Conservation (phyloP, 192 early-diverging fungal species). For the Gamsiella multidivaricata region DNA sequence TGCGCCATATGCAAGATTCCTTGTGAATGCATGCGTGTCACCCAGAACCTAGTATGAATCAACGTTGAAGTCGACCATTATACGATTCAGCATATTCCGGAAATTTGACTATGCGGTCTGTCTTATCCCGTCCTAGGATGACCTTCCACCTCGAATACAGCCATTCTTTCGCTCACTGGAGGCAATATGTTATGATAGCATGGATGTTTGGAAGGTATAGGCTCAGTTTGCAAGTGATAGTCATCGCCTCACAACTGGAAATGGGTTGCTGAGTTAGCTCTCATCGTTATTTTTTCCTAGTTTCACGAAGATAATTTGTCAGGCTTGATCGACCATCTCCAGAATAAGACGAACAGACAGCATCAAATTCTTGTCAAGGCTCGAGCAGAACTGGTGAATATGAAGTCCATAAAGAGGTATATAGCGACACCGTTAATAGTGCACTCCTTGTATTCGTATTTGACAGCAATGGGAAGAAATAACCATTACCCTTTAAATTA, state of each 20-base stretch:
- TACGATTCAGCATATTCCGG: too few relatives aligned
- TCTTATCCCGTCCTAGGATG: not conserved
- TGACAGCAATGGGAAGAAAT: too few relatives aligned
- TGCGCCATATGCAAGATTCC: constrained; percentile 33
- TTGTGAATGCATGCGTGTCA: constrained; percentile 25
- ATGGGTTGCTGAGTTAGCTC: not conserved
- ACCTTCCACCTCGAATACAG: constrained; percentile 22
- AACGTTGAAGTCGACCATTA: too few relatives aligned
- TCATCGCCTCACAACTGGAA: too few relatives aligned
- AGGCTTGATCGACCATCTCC: constrained; percentile 15
- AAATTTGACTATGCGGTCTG: not conserved
- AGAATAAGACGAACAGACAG: constrained; percentile 26
- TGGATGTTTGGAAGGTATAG: constrained; percentile 46
- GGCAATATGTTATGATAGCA: constrained; percentile 1
- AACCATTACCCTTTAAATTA: too few relatives aligned
- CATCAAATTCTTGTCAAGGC: constrained; percentile 18
- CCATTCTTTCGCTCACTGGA: constrained; percentile 19
- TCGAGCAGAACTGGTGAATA: constrained; percentile 15
- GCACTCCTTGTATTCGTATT: too few relatives aligned
- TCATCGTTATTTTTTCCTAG: constrained; percentile 14
- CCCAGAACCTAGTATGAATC: constrained; percentile 8
- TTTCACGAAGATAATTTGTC: constrained; percentile 42
- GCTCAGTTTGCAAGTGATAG: too few relatives aligned
- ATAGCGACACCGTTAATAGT: not conserved
- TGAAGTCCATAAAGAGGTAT: constrained; percentile 33